Evolutionary conservation across 2,329 filamentous ascomycete species (phyloP), one percentile per base, ranked within the genome.

Genomic region (Neopestalotiopsis rosae): DNA sequence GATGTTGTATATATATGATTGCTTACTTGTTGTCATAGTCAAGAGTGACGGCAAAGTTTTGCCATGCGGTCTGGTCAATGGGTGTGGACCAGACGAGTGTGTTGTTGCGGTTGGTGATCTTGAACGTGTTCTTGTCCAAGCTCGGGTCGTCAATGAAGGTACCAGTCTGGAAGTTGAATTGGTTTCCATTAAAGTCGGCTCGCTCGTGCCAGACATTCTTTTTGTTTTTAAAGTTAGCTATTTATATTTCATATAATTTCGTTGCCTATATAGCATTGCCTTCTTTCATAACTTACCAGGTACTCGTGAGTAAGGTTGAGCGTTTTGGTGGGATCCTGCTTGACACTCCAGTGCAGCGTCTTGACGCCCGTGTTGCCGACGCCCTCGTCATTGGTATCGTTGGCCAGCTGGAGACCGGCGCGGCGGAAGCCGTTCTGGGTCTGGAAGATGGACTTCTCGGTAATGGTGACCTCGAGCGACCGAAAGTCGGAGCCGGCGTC

Each of bases 1-100:
- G n/a, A 34, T n/a, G 3, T 2, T 28, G n/a, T 28, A 3, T 28
- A 28, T 28, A 28, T 28, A 28, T 14, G 67, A 66, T 32, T 67
- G 74, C 84, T 70, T 77, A 88, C 86, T 89, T 89, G 72, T 84
- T 81, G 56, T 76, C 76, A 72, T 87, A 90, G 74, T 90, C 85
- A 20, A 89, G 77, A 10, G 83, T 86, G 49, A 89, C 73, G 24
- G 86, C 88, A 80, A 90, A 90, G 78, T 90, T 90, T 76, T 90
- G 88, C 88, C 88, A 90, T 20, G 81, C 80, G 42, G 76, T 79
- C 34, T 77, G 73, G 56, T 85, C 82, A 59, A 88, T 77, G 5
- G 79, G 76, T 13, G 79, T 81, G 32, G 78, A 80, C 80, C 80
- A 84, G 52, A 84, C 74, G 74, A 80, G 73, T 61, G 74, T 75